A percentile compares a stretch with the other conserved stretches of the same genome.
Evolutionary conservation across 768 basidiomycete genomes (phyloP).

Genomic region (Russula brevipes): DNA sequence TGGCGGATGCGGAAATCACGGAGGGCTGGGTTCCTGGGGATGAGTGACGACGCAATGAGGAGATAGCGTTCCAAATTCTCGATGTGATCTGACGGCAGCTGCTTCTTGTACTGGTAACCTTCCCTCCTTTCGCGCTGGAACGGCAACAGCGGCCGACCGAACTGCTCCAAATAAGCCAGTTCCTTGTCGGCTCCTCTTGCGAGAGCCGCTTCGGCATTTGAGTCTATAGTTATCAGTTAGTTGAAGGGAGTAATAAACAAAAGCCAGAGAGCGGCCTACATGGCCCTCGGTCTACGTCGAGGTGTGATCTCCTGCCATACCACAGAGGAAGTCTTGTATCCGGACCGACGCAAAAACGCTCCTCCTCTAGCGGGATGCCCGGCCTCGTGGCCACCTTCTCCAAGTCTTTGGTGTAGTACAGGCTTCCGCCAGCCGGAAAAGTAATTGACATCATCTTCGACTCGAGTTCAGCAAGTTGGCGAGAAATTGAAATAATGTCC

Average conservation of each 20-base stretch:
- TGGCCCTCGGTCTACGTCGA: conserved; percentile 47
- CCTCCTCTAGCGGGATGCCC: conserved; percentile 33
- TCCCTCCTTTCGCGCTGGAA: conserved; percentile 41
- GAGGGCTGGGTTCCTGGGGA: conserved; percentile 39
- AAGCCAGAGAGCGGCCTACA: conserved; percentile 40
- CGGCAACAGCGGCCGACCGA: conserved; percentile 45
- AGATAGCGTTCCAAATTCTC: conserved; percentile 47
- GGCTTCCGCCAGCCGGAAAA: conserved; percentile 49
- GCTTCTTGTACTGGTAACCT: conserved; percentile 42
- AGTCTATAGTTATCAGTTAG: conserved; percentile 38
- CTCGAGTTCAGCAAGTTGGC: conserved; percentile 41
- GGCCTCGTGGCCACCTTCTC: conserved; percentile 36
- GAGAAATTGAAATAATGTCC: background rate
- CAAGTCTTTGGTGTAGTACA: conserved; percentile 45
- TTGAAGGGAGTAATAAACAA: conserved; percentile 30
- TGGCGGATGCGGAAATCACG: conserved; percentile 45
- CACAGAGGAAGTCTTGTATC: conserved; percentile 43
- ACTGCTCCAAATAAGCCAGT: conserved; percentile 42
- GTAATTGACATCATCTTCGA: conserved; percentile 40
- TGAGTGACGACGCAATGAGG: conserved; percentile 43
- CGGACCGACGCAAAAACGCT: conserved; percentile 31
- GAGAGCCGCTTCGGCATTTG: conserved; percentile 41
- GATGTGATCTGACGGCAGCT: conserved; percentile 42
- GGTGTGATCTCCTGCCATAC: conserved; percentile 47
- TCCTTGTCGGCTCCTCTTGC: conserved; percentile 43